A percentile compares a stretch with the other conserved stretches of the same genome.
Conservation (phyloP, 768 basidiomycete species). For the Tylopilus balloui region DNA sequence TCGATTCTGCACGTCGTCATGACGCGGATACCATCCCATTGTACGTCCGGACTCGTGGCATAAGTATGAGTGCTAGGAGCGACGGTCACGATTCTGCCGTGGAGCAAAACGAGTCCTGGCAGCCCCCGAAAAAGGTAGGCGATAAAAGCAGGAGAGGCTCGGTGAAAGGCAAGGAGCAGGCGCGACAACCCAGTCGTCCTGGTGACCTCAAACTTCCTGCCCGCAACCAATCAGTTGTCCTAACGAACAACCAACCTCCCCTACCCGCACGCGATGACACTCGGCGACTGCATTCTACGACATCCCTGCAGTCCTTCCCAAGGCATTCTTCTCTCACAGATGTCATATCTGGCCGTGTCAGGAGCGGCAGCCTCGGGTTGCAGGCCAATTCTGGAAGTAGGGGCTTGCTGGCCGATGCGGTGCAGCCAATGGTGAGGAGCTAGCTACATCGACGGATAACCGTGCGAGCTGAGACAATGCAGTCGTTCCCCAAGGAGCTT, state of each 20-base stretch:
- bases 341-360: slow-evolving; percentile 43
- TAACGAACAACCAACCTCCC: slow-evolving; percentile 27
- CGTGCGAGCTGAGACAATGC: slow-evolving; percentile 6
- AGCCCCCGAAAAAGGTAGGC: slow-evolving; percentile 36
- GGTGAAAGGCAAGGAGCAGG: slow-evolving; percentile 42
- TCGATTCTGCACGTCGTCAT: slow-evolving; percentile 25
- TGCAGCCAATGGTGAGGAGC: slow-evolving; percentile 24
- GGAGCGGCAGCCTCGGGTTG: slow-evolving; percentile 60
- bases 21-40: slow-evolving; percentile 27
- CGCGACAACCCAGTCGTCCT: slow-evolving; percentile 42
- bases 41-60: slow-evolving; percentile 49
- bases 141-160: slow-evolving; percentile 47
- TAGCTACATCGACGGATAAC: background rate
- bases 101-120: slow-evolving; percentile 48
- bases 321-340: slow-evolving; percentile 29
- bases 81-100: slow-evolving; percentile 38
- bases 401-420: slow-evolving; percentile 16
- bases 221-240: slow-evolving; percentile 40
- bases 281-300: slow-evolving; percentile 36
- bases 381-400: slow-evolving; percentile 28
- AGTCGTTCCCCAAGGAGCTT: slow-evolving; percentile 35
- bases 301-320: slow-evolving; percentile 37
- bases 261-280: slow-evolving; percentile 38
- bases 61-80: slow-evolving; percentile 48
- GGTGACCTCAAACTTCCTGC: slow-evolving; percentile 63